Evolutionary conservation across 2,329 filamentous ascomycete species (phyloP).

Genomic region (Sporothrix humicola): DNA sequence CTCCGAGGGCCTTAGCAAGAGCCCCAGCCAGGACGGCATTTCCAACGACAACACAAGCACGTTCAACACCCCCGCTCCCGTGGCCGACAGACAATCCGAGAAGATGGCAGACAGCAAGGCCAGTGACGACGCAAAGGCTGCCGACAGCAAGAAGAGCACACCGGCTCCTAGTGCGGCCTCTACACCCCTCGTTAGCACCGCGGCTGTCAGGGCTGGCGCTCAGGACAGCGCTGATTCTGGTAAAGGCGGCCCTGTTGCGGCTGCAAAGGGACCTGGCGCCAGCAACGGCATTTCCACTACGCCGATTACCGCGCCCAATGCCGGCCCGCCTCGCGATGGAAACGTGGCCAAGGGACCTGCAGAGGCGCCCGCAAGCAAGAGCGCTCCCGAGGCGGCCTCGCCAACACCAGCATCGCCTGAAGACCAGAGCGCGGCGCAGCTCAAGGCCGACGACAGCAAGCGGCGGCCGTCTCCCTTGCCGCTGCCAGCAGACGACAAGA

Average conservation of each 20-base stretch:
- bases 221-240: background rate
- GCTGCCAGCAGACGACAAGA: slow-evolving; percentile 1
- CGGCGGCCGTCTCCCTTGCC: slow-evolving; percentile 60
- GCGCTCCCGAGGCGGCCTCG: background rate
- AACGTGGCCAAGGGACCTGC: background rate
- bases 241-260: background rate
- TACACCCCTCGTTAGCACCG: background rate
- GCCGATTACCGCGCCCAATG: background rate
- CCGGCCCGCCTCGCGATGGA: background rate
- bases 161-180: background rate
- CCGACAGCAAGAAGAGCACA: background rate
- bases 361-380: background rate
- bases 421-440: slow-evolving; percentile 73
- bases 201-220: background rate
- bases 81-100: background rate
- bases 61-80: background rate
- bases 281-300: background rate
- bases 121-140: background rate
- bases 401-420: slow-evolving; percentile 64
- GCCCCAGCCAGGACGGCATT: slow-evolving; percentile 16
- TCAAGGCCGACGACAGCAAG: slow-evolving; percentile 60
- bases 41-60: background rate
- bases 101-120: slow-evolving; percentile 6
- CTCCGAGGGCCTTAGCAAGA: slow-evolving; percentile 17
- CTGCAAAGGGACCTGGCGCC: background rate